A percentile compares a stretch with the other conserved stretches of the same genome.
phyloP scores from a whole-genome alignment of 2,329 filamentous ascomycete genomes.

The Fusarium guadeloupense region DNA sequence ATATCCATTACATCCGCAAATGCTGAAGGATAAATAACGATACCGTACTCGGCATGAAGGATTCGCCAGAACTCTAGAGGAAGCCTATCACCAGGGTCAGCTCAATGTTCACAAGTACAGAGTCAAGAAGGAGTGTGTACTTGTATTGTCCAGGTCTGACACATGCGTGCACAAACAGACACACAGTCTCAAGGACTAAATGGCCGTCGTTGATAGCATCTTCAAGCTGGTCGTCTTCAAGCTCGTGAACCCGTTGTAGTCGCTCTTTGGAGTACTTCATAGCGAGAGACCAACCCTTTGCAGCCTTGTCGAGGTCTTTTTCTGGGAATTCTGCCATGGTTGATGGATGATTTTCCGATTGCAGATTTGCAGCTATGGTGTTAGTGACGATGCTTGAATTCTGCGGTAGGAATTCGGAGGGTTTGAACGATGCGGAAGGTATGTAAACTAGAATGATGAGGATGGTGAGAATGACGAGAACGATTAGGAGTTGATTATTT shows the following conservation, averaged over 20 bases:
- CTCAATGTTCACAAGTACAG: background rate
- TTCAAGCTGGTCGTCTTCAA: constrained; percentile 48
- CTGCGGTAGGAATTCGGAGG: background rate
- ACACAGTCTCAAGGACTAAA: constrained; percentile 52
- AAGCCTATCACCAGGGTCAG: constrained; percentile 39
- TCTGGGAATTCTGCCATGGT: constrained; percentile 42
- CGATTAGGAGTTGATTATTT: background rate
- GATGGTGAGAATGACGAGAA: background rate
- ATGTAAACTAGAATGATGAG: background rate
- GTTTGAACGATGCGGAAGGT: background rate
- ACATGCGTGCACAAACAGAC: constrained; percentile 52
- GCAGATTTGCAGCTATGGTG: no score
- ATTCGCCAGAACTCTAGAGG: constrained; percentile 52
- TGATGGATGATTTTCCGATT: background rate
- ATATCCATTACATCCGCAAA: constrained; percentile 50
- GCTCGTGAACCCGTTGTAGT: constrained; percentile 45
- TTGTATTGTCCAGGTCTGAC: constrained; percentile 51
- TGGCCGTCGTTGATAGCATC: constrained; percentile 46
- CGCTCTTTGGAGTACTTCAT: constrained; percentile 50
- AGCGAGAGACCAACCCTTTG: constrained; percentile 52
- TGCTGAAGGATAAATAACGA: constrained; percentile 53
- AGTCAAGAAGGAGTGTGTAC: constrained; percentile 33
- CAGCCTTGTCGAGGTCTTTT: constrained; percentile 47
- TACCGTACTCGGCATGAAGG: constrained; percentile 52
- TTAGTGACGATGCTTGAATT: background rate